Conservation (phyloP, 352 stramenopile genomes). For the Globisporangium perplexum region DNA sequence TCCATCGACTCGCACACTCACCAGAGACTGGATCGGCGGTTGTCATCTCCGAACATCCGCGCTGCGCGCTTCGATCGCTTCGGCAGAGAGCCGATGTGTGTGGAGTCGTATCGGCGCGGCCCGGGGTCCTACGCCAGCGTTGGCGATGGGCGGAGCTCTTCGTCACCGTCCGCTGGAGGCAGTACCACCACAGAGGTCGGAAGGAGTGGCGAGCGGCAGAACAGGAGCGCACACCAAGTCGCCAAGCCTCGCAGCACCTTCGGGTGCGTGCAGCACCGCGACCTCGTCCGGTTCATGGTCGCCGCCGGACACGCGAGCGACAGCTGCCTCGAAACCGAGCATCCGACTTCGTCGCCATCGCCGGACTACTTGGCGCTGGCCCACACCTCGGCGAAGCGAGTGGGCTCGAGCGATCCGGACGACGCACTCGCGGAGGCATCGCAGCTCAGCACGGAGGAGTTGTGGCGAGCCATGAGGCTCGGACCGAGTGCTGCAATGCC, state of each 20-base stretch:
- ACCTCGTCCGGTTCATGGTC: slow-evolving; percentile 45
- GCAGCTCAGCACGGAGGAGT: slow-evolving; percentile 12
- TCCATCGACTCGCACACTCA: not conserved
- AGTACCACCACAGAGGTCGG: not conserved
- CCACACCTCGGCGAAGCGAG: not conserved
- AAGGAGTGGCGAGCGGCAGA: slow-evolving; percentile 4
- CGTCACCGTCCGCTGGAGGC: not conserved
- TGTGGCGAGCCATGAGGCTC: slow-evolving; percentile 28
- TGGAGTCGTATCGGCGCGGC: slow-evolving; percentile 31
- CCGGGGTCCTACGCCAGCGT: slow-evolving; percentile 20
- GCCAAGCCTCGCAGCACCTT: slow-evolving; percentile 19
- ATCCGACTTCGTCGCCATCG: not conserved
- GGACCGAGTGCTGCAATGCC: slow-evolving; percentile 7
- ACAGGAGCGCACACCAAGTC: slow-evolving; percentile 4
- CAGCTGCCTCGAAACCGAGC: slow-evolving; percentile 15
- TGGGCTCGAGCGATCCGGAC: not conserved
- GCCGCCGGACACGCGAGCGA: slow-evolving; percentile 35
- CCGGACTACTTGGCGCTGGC: slow-evolving; percentile 33
- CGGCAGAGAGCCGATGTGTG: slow-evolving; percentile 1
- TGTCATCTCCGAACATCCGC: slow-evolving; percentile 26
- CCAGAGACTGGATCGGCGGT: slow-evolving; percentile 25
- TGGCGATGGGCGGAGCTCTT: not conserved
- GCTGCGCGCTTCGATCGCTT: slow-evolving; percentile 33
- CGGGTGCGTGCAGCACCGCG: slow-evolving; percentile 25
- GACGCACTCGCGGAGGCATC: not conserved